A percentile compares a stretch with the other conserved stretches of the same genome.
Conservation (phyloP, 208 protist genomes). For the Leptomonas seymouri region DNA sequence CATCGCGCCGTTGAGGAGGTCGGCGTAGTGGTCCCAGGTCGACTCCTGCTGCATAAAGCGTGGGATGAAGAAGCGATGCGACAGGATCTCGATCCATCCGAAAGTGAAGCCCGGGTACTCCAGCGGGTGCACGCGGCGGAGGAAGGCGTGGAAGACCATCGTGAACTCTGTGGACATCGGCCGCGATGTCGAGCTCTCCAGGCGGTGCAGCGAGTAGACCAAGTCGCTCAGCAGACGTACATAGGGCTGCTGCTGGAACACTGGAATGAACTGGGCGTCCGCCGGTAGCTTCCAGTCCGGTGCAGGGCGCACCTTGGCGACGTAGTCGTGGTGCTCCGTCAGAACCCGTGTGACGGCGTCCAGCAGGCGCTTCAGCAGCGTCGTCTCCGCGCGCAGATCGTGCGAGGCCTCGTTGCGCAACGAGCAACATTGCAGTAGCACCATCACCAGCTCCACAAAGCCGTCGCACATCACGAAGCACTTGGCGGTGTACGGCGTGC, state of each 20-base stretch:
- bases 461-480: conserved; percentile 88
- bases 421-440: conserved; percentile 88
- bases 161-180: conserved; percentile 77
- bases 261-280: conserved; percentile 60
- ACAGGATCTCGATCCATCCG: conserved; percentile 98
- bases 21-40: conserved; percentile 62
- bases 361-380: conserved; percentile 81
- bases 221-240: conserved; percentile 95
- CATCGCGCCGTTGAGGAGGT: conserved; percentile 75
- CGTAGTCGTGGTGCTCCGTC: conserved; percentile 74
- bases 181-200: conserved; percentile 49
- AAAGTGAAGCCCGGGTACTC: conserved; percentile 98
- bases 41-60: conserved; percentile 86
- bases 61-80: conserved; percentile 97
- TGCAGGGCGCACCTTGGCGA: conserved; percentile 39
- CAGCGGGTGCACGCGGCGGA: conserved; percentile 90
- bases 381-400: conserved; percentile 61
- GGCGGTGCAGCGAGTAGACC: conserved; percentile 82
- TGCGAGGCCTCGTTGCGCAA: conserved; percentile 57
- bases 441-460: conserved; percentile 93
- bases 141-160: conserved; percentile 82
- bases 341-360: conserved; percentile 72
- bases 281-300: conserved; percentile 47
- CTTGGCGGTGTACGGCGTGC: conserved; percentile 56
- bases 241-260: conserved; percentile 98